Evolutionary conservation across 306 rosid genomes (phyloP), one percentile per base, ranked within the genome.

Genomic region (Begonia fuchsioides): DNA sequence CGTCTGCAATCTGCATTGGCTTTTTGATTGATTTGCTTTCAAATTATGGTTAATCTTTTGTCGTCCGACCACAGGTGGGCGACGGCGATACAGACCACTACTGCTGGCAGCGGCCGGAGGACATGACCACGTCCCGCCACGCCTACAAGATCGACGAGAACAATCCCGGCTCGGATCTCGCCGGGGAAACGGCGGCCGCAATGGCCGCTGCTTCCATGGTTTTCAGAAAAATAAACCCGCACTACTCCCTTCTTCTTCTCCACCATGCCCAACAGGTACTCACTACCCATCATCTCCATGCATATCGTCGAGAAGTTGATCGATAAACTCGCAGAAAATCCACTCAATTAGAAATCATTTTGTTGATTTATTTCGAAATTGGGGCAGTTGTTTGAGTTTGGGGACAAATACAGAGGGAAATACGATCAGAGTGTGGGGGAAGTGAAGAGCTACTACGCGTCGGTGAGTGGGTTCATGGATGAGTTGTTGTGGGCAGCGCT

Each of bases 71-170:
- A 26, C 53, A 82, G 96, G 96, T 82, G 51, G 96, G 96, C 5
- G 94, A 86, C 3, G 96, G 94, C 1, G 51, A 51, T n/a, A 77
- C 87, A 0, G 96, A 82, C 57, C 96, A 87, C 71, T 87, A 80
- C 46, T 87, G 96, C 53, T 87, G 96, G 96, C 94, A 87, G 61
- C 69, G 96, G 49, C 81, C 96, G 13, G 92, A 87, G 57, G 96
- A 87, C 46, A 87, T 82, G 94, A 77, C 84, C 0, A 87, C 96
- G 0, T 77, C 96, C 0, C 82, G 96, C 4, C 78, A 56, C 47
- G 87, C 94, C 39, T 82, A 68, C 51, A 79, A 66, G 70, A 52
- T 87, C 2, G 84, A 87, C 13, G 62, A 39, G 19, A 53, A 67
- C 41, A 71, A 73, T 17, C 87, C 92, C 2, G 96, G 96, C 6